Conservation (phyloP, 2,329 filamentous ascomycete genomes). For the Penicillium italicum region DNA sequence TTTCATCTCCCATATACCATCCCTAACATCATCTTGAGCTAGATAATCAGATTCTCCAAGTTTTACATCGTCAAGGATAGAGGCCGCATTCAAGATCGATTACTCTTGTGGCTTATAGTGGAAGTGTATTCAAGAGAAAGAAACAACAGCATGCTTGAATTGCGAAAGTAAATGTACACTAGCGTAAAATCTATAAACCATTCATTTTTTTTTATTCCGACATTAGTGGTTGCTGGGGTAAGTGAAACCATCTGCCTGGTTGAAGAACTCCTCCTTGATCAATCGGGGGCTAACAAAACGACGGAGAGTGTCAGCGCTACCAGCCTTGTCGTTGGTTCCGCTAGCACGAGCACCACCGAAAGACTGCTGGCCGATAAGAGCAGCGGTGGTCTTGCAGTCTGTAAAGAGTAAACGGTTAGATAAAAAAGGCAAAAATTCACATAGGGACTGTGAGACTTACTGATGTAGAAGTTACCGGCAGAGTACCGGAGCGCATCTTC, state of each 20-base stretch:
- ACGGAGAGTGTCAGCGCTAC: slow-evolving; percentile 57
- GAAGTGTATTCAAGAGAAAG: not conserved
- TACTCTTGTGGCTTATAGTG: no score
- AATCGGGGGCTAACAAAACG: slow-evolving; percentile 62
- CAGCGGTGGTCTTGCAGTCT: slow-evolving; percentile 57
- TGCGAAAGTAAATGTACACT: not conserved
- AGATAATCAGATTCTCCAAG: not conserved
- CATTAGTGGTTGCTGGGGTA: slow-evolving; percentile 61
- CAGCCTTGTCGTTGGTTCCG: slow-evolving; percentile 70
- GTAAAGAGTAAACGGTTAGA: not conserved
- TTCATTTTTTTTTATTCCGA: not conserved
- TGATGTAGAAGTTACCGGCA: slow-evolving; percentile 45
- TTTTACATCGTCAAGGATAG: not conserved
- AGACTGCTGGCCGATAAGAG: slow-evolving; percentile 68
- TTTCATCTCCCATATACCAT: not conserved
- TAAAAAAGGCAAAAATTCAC: not conserved
- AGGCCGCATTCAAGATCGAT: not conserved
- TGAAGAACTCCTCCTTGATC: slow-evolving; percentile 70
- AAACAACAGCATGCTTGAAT: not conserved
- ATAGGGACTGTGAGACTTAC: slow-evolving; percentile 17
- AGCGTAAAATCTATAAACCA: not conserved
- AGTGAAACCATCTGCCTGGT: slow-evolving; percentile 54
- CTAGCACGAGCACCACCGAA: slow-evolving; percentile 67
- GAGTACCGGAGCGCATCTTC: slow-evolving; percentile 37
- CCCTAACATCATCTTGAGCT: not conserved